Conservation (phyloP, 805 yeast species). For the Saccharomycopsis guyanensis region DNA sequence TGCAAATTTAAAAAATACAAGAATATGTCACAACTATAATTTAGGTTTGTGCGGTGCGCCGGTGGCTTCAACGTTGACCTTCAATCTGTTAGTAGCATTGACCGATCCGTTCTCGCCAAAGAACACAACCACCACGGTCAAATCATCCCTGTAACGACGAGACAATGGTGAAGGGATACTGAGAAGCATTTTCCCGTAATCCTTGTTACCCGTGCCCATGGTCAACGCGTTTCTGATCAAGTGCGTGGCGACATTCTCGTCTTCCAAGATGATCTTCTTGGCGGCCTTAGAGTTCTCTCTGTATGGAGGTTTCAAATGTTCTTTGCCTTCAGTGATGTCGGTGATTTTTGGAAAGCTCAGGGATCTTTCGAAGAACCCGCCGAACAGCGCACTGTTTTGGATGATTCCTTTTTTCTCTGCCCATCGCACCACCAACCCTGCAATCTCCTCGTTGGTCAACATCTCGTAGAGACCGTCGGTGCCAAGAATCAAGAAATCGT, state of each 20-base stretch:
- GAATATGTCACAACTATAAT: too few relatives aligned
- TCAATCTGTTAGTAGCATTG: constrained; percentile 41
- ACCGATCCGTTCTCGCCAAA: constrained; percentile 52
- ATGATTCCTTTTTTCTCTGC: constrained; percentile 62
- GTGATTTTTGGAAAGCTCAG: constrained; percentile 45
- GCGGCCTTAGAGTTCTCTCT: constrained; percentile 39
- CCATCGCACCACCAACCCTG: constrained; percentile 90
- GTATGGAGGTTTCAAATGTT: constrained; percentile 63
- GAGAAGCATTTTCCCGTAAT: constrained; percentile 80
- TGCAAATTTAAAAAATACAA: too few relatives aligned
- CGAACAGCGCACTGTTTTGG: constrained; percentile 19
- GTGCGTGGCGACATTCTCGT: constrained; percentile 87
- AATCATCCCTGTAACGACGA: constrained; percentile 88
- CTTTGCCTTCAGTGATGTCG: constrained; percentile 54
- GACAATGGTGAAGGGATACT: constrained; percentile 89
- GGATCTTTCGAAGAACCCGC: not conserved
- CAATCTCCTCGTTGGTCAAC: constrained; percentile 86
- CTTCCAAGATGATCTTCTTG: constrained; percentile 51
- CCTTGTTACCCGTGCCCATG: constrained; percentile 77
- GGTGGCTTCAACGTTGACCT: constrained; percentile 50
- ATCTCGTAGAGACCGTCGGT: constrained; percentile 92
- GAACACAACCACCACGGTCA: constrained; percentile 92
- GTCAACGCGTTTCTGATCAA: constrained; percentile 86
- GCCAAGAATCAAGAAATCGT: constrained; percentile 86
- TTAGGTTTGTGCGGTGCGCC: constrained; percentile 22